Percentiles rank a stretch among this genome's conserved stretches.
Conservation (phyloP, 2,329 filamentous ascomycete genomes). For the Zymoseptoria crescenta region DNA sequence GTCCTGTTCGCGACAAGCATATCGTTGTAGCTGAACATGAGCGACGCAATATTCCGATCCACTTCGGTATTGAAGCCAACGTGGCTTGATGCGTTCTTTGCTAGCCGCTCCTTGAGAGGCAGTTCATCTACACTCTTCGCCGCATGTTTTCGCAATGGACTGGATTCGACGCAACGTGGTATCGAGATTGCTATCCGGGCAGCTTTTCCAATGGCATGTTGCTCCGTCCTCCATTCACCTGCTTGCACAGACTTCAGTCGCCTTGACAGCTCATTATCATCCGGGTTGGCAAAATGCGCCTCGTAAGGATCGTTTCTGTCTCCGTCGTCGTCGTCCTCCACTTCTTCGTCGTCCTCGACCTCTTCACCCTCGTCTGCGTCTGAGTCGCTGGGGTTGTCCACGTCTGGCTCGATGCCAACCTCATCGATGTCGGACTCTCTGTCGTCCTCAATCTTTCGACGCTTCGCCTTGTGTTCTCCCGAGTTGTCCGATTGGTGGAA, state of each 20-base stretch:
- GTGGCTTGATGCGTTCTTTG: constrained; percentile 46
- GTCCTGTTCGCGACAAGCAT: constrained; percentile 68
- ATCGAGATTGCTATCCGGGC: constrained; percentile 12
- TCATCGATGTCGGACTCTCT: constrained; percentile 4
- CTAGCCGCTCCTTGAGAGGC: constrained; percentile 64
- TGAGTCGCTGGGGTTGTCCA: constrained; percentile 32
- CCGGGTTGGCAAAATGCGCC: constrained; percentile 63
- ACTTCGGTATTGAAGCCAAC: constrained; percentile 48
- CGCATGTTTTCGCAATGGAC: constrained; percentile 1
- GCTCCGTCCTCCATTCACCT: constrained; percentile 40
- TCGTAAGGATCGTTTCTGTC: constrained; percentile 60
- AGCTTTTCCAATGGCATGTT: constrained; percentile 12
- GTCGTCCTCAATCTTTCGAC: constrained; percentile 42
- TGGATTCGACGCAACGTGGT: constrained; percentile 9
- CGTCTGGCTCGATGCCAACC: constrained; percentile 19
- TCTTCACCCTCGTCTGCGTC: constrained; percentile 37
- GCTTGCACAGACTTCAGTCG: constrained; percentile 41
- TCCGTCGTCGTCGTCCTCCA: constrained; percentile 38
- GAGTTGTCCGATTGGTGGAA: constrained; percentile 39
- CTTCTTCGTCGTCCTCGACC: constrained; percentile 36
- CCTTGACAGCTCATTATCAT: constrained; percentile 52
- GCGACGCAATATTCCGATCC: constrained; percentile 59
- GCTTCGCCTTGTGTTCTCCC: constrained; percentile 42
- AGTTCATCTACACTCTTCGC: constrained; percentile 30
- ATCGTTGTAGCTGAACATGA: constrained; percentile 77